Evolutionary conservation across 108 stramenopile species (phyloP).

Genomic region (Licmophora abbreviata): DNA sequence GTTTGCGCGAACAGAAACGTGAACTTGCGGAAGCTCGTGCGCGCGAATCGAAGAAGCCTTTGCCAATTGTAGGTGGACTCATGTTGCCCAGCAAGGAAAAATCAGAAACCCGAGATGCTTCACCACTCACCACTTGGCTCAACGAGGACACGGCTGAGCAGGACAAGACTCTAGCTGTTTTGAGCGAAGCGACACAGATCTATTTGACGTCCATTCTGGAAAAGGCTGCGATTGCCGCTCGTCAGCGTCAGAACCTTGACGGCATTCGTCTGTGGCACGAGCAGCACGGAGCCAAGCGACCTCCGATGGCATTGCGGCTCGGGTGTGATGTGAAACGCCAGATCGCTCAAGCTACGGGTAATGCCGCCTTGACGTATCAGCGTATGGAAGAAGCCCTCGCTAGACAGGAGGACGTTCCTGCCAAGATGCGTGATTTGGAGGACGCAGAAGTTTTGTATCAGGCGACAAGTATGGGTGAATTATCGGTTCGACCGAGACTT

Average conservation of each 20-base stretch:
- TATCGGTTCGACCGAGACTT: conserved; percentile 45
- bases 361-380: conserved; percentile 71
- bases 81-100: conserved; percentile 2
- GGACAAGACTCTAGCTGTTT: conserved; percentile 49
- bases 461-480: conserved; percentile 54
- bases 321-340: conserved; percentile 78
- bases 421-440: conserved; percentile 16
- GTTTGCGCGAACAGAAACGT: background rate
- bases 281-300: conserved; percentile 24
- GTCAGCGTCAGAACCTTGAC: conserved; percentile 73
- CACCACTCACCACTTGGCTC: conserved; percentile 36
- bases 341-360: conserved; percentile 58
- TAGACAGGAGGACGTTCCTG: conserved; percentile 31
- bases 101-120: conserved; percentile 7
- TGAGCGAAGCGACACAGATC: conserved; percentile 62
- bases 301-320: conserved; percentile 51
- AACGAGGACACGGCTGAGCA: conserved; percentile 71
- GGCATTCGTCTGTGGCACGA: conserved; percentile 77
- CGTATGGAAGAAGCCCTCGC: conserved; percentile 81
- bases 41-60: conserved; percentile 2
- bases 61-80: conserved; percentile 29
- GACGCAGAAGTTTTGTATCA: conserved; percentile 27
- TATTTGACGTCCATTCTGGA: conserved; percentile 61
- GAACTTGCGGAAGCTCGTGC: too few species aligned
- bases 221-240: conserved; percentile 55